A percentile compares a stretch with the other conserved stretches of the same genome.
phyloP scores from a whole-genome alignment of 345 rosid genomes.

The Garcia nutans region DNA sequence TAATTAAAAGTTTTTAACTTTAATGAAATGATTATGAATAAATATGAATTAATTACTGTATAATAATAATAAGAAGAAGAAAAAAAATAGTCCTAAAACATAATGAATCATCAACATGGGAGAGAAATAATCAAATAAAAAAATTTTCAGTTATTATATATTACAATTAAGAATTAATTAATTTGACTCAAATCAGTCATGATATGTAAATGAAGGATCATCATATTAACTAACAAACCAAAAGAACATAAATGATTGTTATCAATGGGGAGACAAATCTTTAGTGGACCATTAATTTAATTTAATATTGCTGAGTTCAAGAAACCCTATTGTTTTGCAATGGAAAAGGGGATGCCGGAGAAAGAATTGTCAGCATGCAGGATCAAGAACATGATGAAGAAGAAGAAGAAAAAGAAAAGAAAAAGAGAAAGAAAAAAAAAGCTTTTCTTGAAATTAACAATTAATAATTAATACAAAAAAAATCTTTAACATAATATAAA shows the following conservation, averaged over 20 bases:
- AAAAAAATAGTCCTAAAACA: background rate
- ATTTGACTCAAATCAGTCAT: background rate
- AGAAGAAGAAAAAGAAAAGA: background rate
- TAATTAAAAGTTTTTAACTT: background rate
- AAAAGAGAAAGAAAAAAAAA: background rate
- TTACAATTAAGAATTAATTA: too few relatives aligned
- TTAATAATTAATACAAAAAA: background rate
- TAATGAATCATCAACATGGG: background rate
- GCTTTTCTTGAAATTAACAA: conserved; percentile 1
- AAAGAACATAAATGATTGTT: conserved; percentile 25
- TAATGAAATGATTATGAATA: background rate
- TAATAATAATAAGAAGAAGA: background rate
- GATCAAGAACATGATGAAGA: background rate
- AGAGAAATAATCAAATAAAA: background rate
- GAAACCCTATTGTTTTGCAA: conserved; percentile 10
- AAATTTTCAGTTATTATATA: too few relatives aligned
- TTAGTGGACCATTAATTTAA: conserved; percentile 19
- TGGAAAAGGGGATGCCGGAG: background rate
- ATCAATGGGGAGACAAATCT: conserved; percentile 21
- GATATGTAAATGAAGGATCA: background rate
- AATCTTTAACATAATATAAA: too few relatives aligned
- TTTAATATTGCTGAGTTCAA: conserved; percentile 12
- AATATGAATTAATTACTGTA: too few relatives aligned
- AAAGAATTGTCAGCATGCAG: background rate
- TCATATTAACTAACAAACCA: conserved; percentile 16